Percentiles rank a stretch among this genome's conserved stretches.
phyloP scores from a whole-genome alignment of 148 eudicot genomes.

The Chenopodium formosanum region DNA sequence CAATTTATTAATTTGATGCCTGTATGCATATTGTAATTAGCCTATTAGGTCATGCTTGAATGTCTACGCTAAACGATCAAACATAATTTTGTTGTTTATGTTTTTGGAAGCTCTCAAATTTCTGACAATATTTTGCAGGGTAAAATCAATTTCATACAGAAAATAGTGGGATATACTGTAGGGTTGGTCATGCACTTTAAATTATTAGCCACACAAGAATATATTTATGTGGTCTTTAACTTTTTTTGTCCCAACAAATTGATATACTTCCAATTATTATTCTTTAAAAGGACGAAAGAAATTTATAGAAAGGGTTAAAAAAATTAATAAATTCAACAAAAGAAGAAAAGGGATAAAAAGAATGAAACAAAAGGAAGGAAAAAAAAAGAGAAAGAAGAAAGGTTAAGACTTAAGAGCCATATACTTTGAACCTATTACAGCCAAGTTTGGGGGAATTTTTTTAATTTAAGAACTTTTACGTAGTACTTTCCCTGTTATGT shows the following conservation, averaged over 20 bases:
- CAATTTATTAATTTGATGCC: neutral
- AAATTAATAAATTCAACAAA: neutral
- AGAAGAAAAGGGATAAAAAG: neutral
- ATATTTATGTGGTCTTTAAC: slow-evolving; percentile 3
- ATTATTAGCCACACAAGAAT: neutral
- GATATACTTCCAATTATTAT: neutral
- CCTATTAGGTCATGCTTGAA: neutral
- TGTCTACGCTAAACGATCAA: neutral
- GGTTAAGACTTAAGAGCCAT: too few relatives aligned
- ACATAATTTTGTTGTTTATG: neutral
- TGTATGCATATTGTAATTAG: neutral
- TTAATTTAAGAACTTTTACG: too few relatives aligned
- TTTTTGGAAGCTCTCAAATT: neutral
- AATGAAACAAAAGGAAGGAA: neutral
- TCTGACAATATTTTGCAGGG: neutral
- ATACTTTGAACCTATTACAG: too few relatives aligned
- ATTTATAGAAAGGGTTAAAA: neutral
- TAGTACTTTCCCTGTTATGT: too few relatives aligned
- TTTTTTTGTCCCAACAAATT: slow-evolving; percentile 14
- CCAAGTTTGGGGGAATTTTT: too few relatives aligned
- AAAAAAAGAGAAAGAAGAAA: neutral
- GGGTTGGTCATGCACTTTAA: neutral
- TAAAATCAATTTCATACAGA: neutral
- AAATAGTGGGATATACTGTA: slow-evolving; percentile 1
- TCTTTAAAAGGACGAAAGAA: neutral